A percentile compares a stretch with the other conserved stretches of the same genome.
Conservation (phyloP, 495 filamentous ascomycete genomes). For the Geoglossum glabrum region DNA sequence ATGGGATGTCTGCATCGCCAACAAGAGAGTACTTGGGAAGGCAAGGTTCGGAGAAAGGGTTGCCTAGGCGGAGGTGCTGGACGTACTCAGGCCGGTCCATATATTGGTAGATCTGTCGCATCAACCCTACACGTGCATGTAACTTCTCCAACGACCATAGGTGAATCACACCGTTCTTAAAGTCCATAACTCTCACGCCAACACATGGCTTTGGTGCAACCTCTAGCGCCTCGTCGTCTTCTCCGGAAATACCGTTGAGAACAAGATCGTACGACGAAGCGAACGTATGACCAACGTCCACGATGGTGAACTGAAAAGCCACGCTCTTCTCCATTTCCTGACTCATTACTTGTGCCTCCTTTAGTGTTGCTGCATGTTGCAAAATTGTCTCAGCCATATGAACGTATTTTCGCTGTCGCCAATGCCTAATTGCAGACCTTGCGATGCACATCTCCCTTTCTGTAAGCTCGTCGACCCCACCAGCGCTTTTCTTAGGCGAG, state of each 20-base stretch:
- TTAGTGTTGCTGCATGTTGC: conserved; percentile 67
- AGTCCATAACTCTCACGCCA: conserved; percentile 79
- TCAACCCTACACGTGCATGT: conserved; percentile 62
- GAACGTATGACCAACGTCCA: conserved; percentile 71
- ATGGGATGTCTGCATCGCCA: conserved; percentile 82
- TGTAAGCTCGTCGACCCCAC: conserved; percentile 10
- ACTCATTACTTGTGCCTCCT: conserved; percentile 96
- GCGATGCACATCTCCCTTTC: conserved; percentile 50
- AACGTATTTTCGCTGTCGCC: conserved; percentile 72
- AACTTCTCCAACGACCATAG: conserved; percentile 92
- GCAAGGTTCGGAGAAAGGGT: conserved; percentile 75
- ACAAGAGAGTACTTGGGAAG: conserved; percentile 84
- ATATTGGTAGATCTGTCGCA: conserved; percentile 95
- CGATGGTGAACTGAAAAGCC: conserved; percentile 85
- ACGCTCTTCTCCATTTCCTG: conserved; percentile 87
- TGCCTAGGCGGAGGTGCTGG: conserved; percentile 56
- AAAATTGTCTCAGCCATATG: conserved; percentile 87
- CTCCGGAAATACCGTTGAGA: conserved; percentile 75
- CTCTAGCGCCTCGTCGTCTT: conserved; percentile 70
- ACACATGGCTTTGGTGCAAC: conserved; percentile 74
- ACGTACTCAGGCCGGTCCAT: conserved; percentile 85
- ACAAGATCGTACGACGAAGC: conserved; percentile 93
- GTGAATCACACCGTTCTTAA: conserved; percentile 67
- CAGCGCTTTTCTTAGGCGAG: neutral
- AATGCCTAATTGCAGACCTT: conserved; percentile 43